Evolutionary conservation across 768 basidiomycete genomes (phyloP).

Genomic region (Ramaria sp.): DNA sequence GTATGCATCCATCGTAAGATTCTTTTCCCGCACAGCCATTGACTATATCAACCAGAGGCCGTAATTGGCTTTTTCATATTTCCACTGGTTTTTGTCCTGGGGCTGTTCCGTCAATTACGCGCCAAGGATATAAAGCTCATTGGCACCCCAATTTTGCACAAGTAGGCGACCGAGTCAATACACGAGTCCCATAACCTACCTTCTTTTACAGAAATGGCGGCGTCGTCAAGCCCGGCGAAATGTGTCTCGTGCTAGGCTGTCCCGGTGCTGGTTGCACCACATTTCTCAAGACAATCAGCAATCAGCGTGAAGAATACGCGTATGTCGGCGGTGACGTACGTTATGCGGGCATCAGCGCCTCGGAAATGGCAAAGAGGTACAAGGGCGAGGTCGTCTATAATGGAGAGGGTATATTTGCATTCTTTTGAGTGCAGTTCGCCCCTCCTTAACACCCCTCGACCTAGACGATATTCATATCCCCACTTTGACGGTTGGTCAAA

Average conservation of each 20-base stretch:
- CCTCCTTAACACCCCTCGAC: not conserved
- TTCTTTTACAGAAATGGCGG: slow-evolving; percentile 44
- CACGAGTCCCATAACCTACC: not conserved
- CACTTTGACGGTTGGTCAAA: slow-evolving; percentile 37
- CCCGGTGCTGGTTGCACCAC: slow-evolving; percentile 83
- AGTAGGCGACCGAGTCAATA: slow-evolving; percentile 25
- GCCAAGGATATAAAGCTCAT: slow-evolving; percentile 20
- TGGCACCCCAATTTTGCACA: slow-evolving; percentile 41
- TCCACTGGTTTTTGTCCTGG: slow-evolving; percentile 40
- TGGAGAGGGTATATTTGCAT: slow-evolving; percentile 42
- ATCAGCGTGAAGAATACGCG: slow-evolving; percentile 60
- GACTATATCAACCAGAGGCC: slow-evolving; percentile 29
- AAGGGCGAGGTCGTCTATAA: slow-evolving; percentile 67
- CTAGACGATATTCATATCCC: slow-evolving; percentile 38
- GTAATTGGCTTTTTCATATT: slow-evolving; percentile 41
- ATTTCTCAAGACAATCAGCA: slow-evolving; percentile 74
- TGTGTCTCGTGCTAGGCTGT: slow-evolving; percentile 82
- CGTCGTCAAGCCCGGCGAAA: slow-evolving; percentile 67
- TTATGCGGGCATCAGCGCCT: slow-evolving; percentile 41
- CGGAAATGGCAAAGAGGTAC: slow-evolving; percentile 36
- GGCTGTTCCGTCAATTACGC: slow-evolving; percentile 27
- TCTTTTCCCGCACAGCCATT: not conserved
- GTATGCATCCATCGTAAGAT: slow-evolving; percentile 26
- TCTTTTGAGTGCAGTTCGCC: not conserved
- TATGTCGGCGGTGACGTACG: slow-evolving; percentile 56